A percentile compares a stretch with the other conserved stretches of the same genome.
Conservation (phyloP, 1,284 basidiomycete genomes). For the Cryptococcus sp. region DNA sequence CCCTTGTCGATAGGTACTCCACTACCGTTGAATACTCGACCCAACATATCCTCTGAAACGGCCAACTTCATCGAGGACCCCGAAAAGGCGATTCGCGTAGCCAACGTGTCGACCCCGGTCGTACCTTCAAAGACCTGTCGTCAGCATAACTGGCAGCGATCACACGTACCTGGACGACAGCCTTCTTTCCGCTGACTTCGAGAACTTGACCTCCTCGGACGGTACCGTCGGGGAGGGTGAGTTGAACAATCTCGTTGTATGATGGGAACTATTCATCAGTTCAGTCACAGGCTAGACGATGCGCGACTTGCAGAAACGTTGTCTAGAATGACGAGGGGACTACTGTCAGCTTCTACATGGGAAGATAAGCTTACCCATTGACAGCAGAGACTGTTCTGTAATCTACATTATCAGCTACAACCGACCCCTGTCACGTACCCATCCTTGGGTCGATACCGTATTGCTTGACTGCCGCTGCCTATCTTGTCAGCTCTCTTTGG, state of each 20-base stretch:
- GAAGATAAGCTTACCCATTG: constrained; percentile 68
- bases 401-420: constrained; percentile 55
- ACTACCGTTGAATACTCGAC: constrained; percentile 98
- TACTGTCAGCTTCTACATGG: constrained; percentile 39
- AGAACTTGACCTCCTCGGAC: constrained; percentile 96
- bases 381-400: constrained; percentile 94
- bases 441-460: constrained; percentile 72
- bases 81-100: constrained; percentile 97
- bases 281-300: neutral
- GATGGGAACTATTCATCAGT: constrained; percentile 71
- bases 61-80: constrained; percentile 98
- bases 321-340: constrained; percentile 91
- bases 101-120: constrained; percentile 86
- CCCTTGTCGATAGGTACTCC: constrained; percentile 98
- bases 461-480: constrained; percentile 48
- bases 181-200: constrained; percentile 97
- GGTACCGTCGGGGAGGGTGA: constrained; percentile 93
- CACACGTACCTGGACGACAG: constrained; percentile 72
- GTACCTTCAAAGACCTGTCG: constrained; percentile 89
- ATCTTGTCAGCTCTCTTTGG: neutral
- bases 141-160: neutral
- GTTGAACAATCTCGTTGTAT: constrained; percentile 98
- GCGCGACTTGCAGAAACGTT: constrained; percentile 79
- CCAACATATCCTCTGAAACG: constrained; percentile 99
- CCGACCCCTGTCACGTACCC: constrained; percentile 55